Evolutionary conservation across 2,329 filamentous ascomycete species (phyloP).

Genomic region (Clonostachys chloroleuca): DNA sequence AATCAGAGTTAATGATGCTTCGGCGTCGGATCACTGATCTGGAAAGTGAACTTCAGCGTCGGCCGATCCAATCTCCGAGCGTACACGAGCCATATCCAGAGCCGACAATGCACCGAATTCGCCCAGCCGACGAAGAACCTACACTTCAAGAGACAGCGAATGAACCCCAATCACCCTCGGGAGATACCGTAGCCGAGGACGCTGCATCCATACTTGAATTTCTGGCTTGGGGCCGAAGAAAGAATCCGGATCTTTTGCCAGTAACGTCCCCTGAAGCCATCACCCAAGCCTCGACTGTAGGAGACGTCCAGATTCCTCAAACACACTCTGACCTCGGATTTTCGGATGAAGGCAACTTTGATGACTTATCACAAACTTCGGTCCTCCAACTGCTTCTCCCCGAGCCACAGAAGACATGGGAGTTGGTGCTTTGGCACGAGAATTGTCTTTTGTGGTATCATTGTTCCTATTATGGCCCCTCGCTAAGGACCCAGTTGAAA

Average conservation of each 20-base stretch:
- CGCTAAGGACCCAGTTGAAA: constrained; percentile 27
- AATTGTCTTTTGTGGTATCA: constrained; percentile 16
- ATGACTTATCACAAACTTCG: constrained; percentile 1
- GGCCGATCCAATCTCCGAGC: neutral
- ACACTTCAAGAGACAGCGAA: neutral
- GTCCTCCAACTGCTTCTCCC: constrained; percentile 14
- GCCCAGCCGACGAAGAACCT: neutral
- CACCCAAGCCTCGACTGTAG: too few relatives aligned
- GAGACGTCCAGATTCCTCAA: too few relatives aligned
- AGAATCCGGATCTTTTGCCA: constrained; percentile 21
- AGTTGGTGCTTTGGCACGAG: constrained; percentile 13
- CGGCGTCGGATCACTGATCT: neutral
- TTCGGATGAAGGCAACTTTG: neutral
- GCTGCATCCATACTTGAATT: constrained; percentile 42
- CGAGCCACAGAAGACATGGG: constrained; percentile 6
- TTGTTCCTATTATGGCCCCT: constrained; percentile 15
- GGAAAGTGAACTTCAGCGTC: neutral
- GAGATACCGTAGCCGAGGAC: constrained; percentile 11
- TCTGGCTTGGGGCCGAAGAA: constrained; percentile 39
- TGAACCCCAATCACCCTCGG: neutral
- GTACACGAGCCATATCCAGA: neutral
- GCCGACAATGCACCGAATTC: neutral
- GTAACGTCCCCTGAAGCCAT: constrained; percentile 11
- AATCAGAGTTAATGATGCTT: neutral
- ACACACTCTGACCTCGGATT: neutral